A percentile compares a stretch with the other conserved stretches of the same genome.
phyloP scores from a whole-genome alignment of 2,329 filamentous ascomycete species.

The Tolypocladium inflatum region DNA sequence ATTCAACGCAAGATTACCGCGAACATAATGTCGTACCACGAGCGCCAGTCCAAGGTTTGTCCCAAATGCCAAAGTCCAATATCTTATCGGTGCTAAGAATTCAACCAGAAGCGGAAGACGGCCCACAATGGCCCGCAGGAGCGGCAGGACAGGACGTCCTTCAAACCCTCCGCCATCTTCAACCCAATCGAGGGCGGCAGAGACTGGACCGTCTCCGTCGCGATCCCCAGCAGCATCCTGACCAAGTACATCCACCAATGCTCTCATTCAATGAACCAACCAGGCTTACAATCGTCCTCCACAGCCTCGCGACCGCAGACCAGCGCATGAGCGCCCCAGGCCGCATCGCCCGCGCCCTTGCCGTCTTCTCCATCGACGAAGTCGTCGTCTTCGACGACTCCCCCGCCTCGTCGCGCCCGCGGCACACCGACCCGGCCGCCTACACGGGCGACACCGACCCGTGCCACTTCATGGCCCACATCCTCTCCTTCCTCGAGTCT shows the following conservation, averaged over 20 bases:
- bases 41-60: slow-evolving; percentile 21
- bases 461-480: slow-evolving; percentile 68
- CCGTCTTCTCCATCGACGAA: slow-evolving; percentile 79
- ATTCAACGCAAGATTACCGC: not conserved
- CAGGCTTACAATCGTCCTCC: not conserved
- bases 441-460: slow-evolving; percentile 67
- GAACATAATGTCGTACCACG: slow-evolving; percentile 20
- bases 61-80: not conserved
- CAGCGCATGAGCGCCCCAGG: slow-evolving; percentile 65
- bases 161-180: slow-evolving; percentile 60
- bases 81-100: not conserved
- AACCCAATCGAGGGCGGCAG: slow-evolving; percentile 51
- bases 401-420: slow-evolving; percentile 33
- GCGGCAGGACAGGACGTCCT: slow-evolving; percentile 32
- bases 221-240: slow-evolving; percentile 69
- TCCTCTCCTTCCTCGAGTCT: slow-evolving; percentile 74
- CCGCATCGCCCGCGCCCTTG: slow-evolving; percentile 69
- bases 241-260: slow-evolving; percentile 45
- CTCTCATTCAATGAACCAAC: not conserved
- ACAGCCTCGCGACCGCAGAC: slow-evolving; percentile 61
- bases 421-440: slow-evolving; percentile 37
- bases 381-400: slow-evolving; percentile 73
- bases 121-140: slow-evolving; percentile 24
- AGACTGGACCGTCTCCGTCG: slow-evolving; percentile 66
- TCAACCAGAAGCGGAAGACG: slow-evolving; percentile 39